Evolutionary conservation across 345 rosid species (phyloP).

Genomic region (Cardamine occulta): DNA sequence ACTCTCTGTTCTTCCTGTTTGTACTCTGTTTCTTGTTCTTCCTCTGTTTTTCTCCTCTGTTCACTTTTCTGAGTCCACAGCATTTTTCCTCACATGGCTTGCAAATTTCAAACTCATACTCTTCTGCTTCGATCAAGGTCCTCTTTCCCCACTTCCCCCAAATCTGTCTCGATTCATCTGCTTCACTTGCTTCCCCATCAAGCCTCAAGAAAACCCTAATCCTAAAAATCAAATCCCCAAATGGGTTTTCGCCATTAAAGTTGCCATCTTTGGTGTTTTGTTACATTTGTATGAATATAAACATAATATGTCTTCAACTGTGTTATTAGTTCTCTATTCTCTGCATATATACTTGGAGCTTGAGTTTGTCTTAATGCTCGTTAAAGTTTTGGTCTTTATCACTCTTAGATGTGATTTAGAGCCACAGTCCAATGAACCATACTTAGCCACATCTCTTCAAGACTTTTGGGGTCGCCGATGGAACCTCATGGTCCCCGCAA

Average conservation of each 20-base stretch:
- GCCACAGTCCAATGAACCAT: conserved; percentile 52
- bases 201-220: conserved; percentile 41
- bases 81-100: conserved; percentile 52
- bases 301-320: background rate
- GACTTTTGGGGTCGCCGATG: conserved; percentile 65
- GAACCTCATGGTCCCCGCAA: conserved; percentile 52
- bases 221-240: conserved; percentile 12
- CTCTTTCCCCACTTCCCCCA: conserved; percentile 34
- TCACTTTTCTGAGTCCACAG: conserved; percentile 32
- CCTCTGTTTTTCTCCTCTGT: conserved; percentile 49
- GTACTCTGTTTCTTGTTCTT: conserved; percentile 46
- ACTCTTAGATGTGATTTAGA: conserved; percentile 38
- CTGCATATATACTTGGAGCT: conserved; percentile 31
- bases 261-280: conserved; percentile 17
- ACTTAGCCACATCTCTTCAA: conserved; percentile 55
- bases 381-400: background rate
- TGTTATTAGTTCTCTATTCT: conserved; percentile 16
- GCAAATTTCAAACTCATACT: conserved; percentile 56
- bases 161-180: conserved; percentile 45
- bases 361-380: conserved; percentile 35
- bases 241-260: conserved; percentile 39
- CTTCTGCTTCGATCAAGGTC: conserved; percentile 50
- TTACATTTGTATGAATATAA: conserved; percentile 15
- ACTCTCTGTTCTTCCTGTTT: conserved; percentile 42
- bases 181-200: conserved; percentile 53